Conservation (phyloP, 2,329 filamentous ascomycete species). For the Pseudohalonectria lignicola region DNA sequence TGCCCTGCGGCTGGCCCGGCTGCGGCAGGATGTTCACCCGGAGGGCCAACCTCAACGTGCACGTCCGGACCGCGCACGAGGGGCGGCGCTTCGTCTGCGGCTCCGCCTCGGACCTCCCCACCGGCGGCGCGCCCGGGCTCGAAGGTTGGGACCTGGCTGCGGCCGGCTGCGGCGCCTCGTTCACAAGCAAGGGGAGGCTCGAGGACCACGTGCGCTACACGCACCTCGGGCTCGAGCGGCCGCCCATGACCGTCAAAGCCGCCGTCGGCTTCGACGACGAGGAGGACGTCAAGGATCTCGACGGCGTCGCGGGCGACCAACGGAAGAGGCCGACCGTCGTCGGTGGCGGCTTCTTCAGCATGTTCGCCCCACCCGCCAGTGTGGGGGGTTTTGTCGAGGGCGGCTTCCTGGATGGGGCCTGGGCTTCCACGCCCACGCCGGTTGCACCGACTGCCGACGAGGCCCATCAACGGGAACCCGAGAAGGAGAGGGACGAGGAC, state of each 20-base stretch:
- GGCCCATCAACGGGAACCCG: no score
- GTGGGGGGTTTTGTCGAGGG: no score
- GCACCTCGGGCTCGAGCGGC: slow-evolving; percentile 54
- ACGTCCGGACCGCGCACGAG: slow-evolving; percentile 68
- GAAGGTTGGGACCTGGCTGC: slow-evolving; percentile 47
- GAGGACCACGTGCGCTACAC: slow-evolving; percentile 78
- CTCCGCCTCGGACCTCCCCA: slow-evolving; percentile 38
- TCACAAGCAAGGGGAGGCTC: slow-evolving; percentile 66
- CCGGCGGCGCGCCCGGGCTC: no score
- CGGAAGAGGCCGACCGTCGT: slow-evolving; percentile 28
- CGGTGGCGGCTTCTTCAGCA: slow-evolving; percentile 1
- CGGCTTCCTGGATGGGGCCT: no score
- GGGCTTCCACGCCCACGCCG: no score
- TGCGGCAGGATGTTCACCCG: slow-evolving; percentile 74
- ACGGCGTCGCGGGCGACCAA: slow-evolving; percentile 21
- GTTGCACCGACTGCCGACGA: no score
- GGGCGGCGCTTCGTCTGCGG: slow-evolving; percentile 74
- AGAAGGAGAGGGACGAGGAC: no score
- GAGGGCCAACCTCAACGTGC: slow-evolving; percentile 70
- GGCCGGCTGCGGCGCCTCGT: slow-evolving; percentile 60
- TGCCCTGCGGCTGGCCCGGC: slow-evolving; percentile 53
- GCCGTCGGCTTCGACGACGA: slow-evolving; percentile 2
- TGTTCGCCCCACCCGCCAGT: neutral
- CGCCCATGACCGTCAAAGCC: slow-evolving; percentile 13
- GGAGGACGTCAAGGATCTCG: slow-evolving; percentile 8